Base-by-base conservation (phyloP, 768 basidiomycete species). In the Tricholoma furcatifolium region DNA sequence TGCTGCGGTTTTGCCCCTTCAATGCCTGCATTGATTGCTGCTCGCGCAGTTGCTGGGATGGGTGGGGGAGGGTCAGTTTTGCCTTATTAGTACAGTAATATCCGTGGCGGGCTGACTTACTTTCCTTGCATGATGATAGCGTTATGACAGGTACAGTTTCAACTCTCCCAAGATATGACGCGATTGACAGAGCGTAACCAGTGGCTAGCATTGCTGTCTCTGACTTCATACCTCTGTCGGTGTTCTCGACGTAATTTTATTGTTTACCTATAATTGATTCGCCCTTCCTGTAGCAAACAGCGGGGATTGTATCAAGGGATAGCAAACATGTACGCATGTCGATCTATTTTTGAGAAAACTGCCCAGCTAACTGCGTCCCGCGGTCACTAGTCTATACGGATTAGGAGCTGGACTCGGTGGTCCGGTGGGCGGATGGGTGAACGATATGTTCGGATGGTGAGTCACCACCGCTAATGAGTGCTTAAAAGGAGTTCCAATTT, bases 261-360 rank as follows among this genome's bases (percentile, higher is more conserved):
- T 6, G 40, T 51, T 35, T 18, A 53, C 27, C 23, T 17, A 5
- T 40, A 43, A 34, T 52, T 54, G 47, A 50, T 51, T 17, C 36
- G 35, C 47, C 47, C 31, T 43, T n/a, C 36, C 17, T 42, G 32
- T 62, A 93, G 91, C 61, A 87, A 88, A 65, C 85, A 91, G 55
- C 80, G 95, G 48, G 95, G 93, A 2, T 70, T 96, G 8, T 96
- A 93, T 64, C 96, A 98, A 67, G 94, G 94, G 51, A 78, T 93
- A 76, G 85, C 88, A 31, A 93, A 93, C 65, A 82, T 93, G 91
- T 92, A 74, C 60, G 82, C 65, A 21, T 53, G n/a, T 53, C 34
- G 18, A 38, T 15, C n/a, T 36, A 21, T 31, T 45, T 50, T 42
- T 36, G 12, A 9, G 34, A 32, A 30, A 12, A 6, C 34, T 6